A percentile compares a stretch with the other conserved stretches of the same genome.
Conservation (phyloP, 805 yeast species). For the Ogataea degrootiae region DNA sequence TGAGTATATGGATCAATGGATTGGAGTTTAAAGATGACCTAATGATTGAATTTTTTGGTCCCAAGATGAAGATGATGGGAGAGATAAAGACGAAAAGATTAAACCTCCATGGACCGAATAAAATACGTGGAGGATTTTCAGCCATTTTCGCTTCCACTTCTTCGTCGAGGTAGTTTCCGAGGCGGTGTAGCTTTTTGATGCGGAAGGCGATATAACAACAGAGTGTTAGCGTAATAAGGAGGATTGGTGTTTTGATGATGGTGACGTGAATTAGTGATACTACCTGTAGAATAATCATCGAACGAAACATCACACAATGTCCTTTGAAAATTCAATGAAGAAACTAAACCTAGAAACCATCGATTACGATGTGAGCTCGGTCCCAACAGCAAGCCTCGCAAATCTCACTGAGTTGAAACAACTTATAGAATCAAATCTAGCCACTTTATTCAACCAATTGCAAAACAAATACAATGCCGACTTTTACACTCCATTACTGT, state of each 20-base stretch:
- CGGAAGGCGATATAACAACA: no score
- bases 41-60: background rate
- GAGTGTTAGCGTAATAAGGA: no score
- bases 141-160: no score
- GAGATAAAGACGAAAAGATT: no score
- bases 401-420: constrained; percentile 31
- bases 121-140: no score
- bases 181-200: no score
- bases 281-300: no score
- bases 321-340: constrained; percentile 22
- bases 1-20: background rate
- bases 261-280: no score
- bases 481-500: constrained; percentile 61
- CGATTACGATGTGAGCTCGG: constrained; percentile 12
- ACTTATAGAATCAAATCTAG: constrained; percentile 38
- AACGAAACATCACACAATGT: constrained; percentile 10
- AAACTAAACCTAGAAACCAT: constrained; percentile 14
- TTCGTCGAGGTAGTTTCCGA: no score
- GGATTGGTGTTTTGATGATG: no score
- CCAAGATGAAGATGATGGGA: background rate
- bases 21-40: background rate
- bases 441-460: constrained; percentile 39
- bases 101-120: no score
- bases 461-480: constrained; percentile 28
- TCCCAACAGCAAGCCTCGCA: constrained; percentile 9